phyloP scores from a whole-genome alignment of 2,329 filamentous ascomycete genomes.

The Sporothrix schenckii region DNA sequence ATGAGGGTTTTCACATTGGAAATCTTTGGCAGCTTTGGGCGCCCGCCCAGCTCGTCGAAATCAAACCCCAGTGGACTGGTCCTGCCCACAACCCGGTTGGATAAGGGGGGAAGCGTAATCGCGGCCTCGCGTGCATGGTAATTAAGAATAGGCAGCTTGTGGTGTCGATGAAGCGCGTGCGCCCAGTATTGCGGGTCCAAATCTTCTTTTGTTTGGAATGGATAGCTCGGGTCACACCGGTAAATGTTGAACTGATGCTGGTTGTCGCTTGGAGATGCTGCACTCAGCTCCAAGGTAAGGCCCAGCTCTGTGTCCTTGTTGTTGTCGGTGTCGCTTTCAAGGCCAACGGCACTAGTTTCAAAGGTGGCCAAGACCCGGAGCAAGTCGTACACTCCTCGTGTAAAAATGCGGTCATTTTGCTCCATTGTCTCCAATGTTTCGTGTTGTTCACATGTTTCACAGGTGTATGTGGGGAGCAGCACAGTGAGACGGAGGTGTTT shows the following conservation, averaged over 20 bases:
- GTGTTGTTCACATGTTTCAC: too few species aligned
- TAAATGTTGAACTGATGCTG: neutral
- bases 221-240: neutral
- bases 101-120: neutral
- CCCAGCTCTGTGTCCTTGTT: neutral
- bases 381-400: neutral
- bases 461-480: neutral
- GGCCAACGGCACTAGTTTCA: neutral
- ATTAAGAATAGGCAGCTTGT: too few species aligned
- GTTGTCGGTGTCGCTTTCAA: too few species aligned
- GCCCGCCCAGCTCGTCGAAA: neutral
- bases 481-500: conserved; percentile 1
- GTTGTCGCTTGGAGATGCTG: conserved; percentile 9
- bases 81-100: neutral
- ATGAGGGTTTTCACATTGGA: neutral
- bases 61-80: neutral
- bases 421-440: neutral
- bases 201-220: conserved; percentile 7
- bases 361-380: neutral
- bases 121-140: too few species aligned
- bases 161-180: neutral
- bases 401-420: neutral
- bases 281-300: neutral
- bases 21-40: neutral
- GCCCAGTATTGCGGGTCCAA: neutral